phyloP scores from a whole-genome alignment of 73 alveolate species.

The Loxodes magnus region DNA sequence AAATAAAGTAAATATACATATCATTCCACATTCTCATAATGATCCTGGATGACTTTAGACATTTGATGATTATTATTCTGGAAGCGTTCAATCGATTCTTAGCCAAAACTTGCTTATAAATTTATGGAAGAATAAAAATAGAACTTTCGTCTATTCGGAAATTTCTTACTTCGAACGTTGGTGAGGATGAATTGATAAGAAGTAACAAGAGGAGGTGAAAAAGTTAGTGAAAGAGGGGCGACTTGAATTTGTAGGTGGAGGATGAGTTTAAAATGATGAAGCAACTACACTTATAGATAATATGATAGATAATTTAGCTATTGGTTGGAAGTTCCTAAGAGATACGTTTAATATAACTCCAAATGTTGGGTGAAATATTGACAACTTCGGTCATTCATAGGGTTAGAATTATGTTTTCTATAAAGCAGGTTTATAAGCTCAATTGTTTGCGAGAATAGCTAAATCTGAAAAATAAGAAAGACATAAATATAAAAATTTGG shows the following conservation, averaged over 20 bases:
- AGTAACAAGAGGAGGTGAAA: not conserved
- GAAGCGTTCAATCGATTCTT: not conserved
- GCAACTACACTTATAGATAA: conserved; percentile 78
- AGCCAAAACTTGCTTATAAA: not conserved
- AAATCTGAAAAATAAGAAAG: conserved; percentile 61
- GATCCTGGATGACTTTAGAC: conserved; percentile 97
- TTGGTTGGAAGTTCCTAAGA: conserved; percentile 61
- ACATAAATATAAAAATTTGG: too few species aligned
- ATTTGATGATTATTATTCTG: conserved; percentile 32
- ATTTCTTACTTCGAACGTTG: conserved; percentile 22
- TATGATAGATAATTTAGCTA: conserved; percentile 60
- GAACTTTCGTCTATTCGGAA: conserved; percentile 23
- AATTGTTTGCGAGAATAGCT: conserved; percentile 79
- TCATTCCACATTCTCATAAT: conserved; percentile 93
- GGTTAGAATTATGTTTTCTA: conserved; percentile 60
- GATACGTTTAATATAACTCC: conserved; percentile 58
- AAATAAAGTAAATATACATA: conserved; percentile 69
- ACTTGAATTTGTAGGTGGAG: conserved; percentile 75
- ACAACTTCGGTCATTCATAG: conserved; percentile 85
- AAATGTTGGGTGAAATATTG: conserved; percentile 81
- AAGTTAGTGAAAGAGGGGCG: conserved; percentile 16
- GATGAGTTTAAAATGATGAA: conserved; percentile 91
- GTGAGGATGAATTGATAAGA: conserved; percentile 19
- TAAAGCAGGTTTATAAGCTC: conserved; percentile 82
- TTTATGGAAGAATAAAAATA: not conserved